A percentile compares a stretch with the other conserved stretches of the same genome.
Conservation (phyloP, 2,329 filamentous ascomycete species). For the Ophiocordyceps sinensis region DNA sequence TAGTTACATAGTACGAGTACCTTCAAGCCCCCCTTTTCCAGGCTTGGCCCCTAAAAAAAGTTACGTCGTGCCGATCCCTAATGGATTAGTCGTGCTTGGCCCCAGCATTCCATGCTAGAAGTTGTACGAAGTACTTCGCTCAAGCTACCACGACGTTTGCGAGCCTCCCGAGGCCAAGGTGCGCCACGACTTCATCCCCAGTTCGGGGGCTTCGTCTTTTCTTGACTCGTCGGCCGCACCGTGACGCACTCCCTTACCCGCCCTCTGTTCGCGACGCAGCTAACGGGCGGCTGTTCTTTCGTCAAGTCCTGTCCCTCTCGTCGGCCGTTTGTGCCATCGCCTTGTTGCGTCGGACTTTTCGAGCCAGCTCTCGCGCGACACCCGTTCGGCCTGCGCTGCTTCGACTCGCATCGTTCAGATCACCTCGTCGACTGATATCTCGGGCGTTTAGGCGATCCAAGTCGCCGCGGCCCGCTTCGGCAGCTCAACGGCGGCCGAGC, state of each 20-base stretch:
- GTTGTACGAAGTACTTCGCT: too few species aligned
- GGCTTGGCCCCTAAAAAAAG: conserved; percentile 9
- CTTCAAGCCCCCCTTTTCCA: conserved; percentile 1
- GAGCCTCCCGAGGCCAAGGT: neutral
- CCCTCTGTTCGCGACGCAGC: too few species aligned
- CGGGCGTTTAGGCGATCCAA: neutral
- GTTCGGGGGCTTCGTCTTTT: neutral
- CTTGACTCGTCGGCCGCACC: too few species aligned
- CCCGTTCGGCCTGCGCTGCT: too few species aligned
- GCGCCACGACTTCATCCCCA: neutral
- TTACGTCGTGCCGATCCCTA: conserved; percentile 5
- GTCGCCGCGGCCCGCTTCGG: neutral
- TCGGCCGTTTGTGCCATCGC: too few species aligned
- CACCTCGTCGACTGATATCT: neutral
- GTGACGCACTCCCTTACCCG: neutral
- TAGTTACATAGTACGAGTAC: too few species aligned
- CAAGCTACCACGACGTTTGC: neutral
- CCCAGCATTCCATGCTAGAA: conserved; percentile 1
- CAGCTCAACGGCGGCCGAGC: neutral
- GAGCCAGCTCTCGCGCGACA: too few species aligned
- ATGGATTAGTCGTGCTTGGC: neutral
- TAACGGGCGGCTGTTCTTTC: too few species aligned
- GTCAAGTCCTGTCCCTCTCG: too few species aligned
- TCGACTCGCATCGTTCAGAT: neutral
- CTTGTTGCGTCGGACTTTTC: too few species aligned